Evolutionary conservation across 2,329 filamentous ascomycete species (phyloP), one percentile per base, ranked within the genome.

Genomic region (Trichoderma sp.): DNA sequence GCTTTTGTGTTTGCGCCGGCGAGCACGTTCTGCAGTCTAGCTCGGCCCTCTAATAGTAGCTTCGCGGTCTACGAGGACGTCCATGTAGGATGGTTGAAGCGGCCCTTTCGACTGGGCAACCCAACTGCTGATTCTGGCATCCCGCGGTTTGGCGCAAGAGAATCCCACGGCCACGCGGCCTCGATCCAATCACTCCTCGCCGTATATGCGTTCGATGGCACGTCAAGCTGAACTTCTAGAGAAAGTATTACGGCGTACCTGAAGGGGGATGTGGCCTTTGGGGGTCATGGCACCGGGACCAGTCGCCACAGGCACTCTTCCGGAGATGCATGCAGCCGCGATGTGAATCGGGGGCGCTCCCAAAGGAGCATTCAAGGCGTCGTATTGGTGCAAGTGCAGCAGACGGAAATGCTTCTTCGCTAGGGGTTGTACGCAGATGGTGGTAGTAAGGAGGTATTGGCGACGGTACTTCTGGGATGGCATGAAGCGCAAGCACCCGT

Each of bases 291-390:
- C 34, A 43, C 44, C 34, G 34, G 59, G 48, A 62, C 44, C 39
- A 43, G 24, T 28, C 28, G 39, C 34, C 48, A 44, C 47, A 34
- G 26, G 47, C 58, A 43, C 47, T 61, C 26, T 54, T 24, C 43
- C 39, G 59, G 48, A 44, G 50, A 24, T 50, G 59, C 59, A 62
- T 54, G 59, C 48, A 54, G 47, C 48, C 50, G 59, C 41, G 59
- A 54, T 45, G 48, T 34, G 48, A 52, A 19, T 62, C 59, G 48
- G 30, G n/a, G 3, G 3, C 10, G 10, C 34, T 39, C 34, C 34
- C 34, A 39, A 39, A 39, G 34, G 10, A 21, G 30, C 28, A 34
- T 12, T 17, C 30, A 34, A 58, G 55, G 41, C 43, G 21, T 58
- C 55, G 47, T 51, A 60, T 43, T 51, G 14, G 39, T 34, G 21